Percentiles rank a stretch among this genome's conserved stretches.
Conservation (phyloP, 2,329 filamentous ascomycete genomes). For the Passalora sequoiae region DNA sequence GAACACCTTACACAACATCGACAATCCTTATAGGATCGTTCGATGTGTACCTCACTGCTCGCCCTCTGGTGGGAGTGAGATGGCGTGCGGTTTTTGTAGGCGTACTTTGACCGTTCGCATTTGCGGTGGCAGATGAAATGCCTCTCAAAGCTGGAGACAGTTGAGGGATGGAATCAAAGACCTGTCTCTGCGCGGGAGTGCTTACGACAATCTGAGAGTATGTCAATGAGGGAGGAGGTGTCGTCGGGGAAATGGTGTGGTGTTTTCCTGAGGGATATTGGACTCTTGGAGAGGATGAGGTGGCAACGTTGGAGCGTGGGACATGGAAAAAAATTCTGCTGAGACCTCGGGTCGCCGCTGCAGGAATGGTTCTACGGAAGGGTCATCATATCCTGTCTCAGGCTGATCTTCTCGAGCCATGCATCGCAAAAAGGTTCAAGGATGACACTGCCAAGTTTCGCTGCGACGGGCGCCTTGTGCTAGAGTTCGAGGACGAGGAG, state of each 20-base stretch:
- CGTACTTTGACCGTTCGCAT: conserved; percentile 78
- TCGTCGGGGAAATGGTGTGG: conserved; percentile 27
- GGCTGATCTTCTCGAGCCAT: conserved; percentile 3
- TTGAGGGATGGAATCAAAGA: conserved; percentile 84
- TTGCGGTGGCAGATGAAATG: conserved; percentile 37
- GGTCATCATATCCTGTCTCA: background rate
- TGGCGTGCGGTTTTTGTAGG: conserved; percentile 82
- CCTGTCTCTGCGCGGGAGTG: conserved; percentile 82
- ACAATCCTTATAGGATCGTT: conserved; percentile 10
- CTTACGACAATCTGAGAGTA: conserved; percentile 65
- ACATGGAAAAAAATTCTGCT: conserved; percentile 6
- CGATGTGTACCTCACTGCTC: conserved; percentile 19
- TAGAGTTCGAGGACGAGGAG: conserved; percentile 26
- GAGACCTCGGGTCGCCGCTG: conserved; percentile 10
- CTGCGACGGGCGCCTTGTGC: background rate
- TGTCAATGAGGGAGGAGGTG: conserved; percentile 13
- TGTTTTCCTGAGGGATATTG: conserved; percentile 12
- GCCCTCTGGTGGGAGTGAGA: no score
- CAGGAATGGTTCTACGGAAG: background rate
- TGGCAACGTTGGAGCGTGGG: conserved; percentile 8
- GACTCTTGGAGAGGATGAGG: conserved; percentile 11
- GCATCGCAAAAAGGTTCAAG: background rate
- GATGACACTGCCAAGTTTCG: background rate
- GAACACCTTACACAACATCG: conserved; percentile 38
- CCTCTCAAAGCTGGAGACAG: conserved; percentile 52